These are phyloP conservation scores for Aquilaria malaccensis DNA, from an alignment of 345 rosid species.

Conservation along the genomic window DNA sequence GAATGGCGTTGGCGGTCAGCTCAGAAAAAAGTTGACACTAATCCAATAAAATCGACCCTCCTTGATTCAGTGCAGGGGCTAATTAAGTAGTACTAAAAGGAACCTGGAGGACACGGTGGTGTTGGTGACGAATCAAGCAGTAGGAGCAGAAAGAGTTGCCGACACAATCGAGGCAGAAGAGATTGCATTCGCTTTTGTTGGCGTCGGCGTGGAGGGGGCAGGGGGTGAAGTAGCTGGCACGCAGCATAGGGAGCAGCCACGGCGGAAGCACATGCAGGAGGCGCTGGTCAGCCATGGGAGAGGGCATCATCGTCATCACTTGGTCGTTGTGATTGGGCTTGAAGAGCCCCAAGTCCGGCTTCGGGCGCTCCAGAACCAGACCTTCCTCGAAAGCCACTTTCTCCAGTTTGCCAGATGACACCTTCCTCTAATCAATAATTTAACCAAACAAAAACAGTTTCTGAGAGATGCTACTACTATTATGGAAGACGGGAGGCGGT, in stretches of 20 bases:
- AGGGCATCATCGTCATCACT: constrained; percentile 34
- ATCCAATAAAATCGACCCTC: no score
- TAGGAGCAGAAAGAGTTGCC: constrained; percentile 66
- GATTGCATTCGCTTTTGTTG: constrained; percentile 77
- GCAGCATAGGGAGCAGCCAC: constrained; percentile 73
- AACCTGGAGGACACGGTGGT: constrained; percentile 81
- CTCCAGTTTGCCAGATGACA: constrained; percentile 12
- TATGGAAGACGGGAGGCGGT: no score
- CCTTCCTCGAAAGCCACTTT: constrained; percentile 19
- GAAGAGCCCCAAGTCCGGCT: constrained; percentile 21
- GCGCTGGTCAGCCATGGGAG: no score
- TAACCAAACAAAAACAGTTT: no score
- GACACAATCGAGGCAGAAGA: constrained; percentile 78
- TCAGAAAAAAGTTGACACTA: no score
- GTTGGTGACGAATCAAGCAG: constrained; percentile 51
- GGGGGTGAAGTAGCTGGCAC: constrained; percentile 61
- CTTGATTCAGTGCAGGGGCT: no score
- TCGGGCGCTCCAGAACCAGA: constrained; percentile 9
- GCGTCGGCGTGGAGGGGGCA: constrained; percentile 56
- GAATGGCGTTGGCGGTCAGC: no score
- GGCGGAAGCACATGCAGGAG: constrained; percentile 39
- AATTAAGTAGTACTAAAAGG: no score
- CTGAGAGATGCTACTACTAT: no score
- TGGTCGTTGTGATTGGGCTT: constrained; percentile 26
- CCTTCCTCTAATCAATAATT: no score